Evolutionary conservation across 805 yeast species (phyloP).

Genomic region (Wickerhamomyces silvicola): DNA sequence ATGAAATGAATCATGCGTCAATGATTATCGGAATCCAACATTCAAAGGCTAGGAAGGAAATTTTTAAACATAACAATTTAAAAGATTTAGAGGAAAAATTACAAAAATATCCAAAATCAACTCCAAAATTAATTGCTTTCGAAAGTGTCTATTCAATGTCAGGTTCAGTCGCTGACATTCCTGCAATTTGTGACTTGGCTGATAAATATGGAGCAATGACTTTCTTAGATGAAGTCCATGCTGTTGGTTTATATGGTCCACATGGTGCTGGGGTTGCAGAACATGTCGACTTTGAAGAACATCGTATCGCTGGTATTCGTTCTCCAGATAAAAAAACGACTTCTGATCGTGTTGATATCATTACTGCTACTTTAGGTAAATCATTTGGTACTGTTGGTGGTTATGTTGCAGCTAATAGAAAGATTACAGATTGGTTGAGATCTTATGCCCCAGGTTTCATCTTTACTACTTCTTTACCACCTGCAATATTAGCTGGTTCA

Average conservation of each 20-base stretch:
- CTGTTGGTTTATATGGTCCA: conserved; percentile 98
- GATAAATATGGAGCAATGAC: conserved; percentile 97
- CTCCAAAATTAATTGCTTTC: conserved; percentile 93
- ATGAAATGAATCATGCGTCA: conserved; percentile 92
- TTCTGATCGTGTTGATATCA: conserved; percentile 88
- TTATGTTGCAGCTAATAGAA: conserved; percentile 83
- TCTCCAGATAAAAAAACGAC: conserved; percentile 51
- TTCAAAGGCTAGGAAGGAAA: conserved; percentile 80
- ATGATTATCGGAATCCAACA: conserved; percentile 95
- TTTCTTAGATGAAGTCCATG: conserved; percentile 96
- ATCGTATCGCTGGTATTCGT: conserved; percentile 59
- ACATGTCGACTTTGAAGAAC: conserved; percentile 84
- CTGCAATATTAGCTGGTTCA: conserved; percentile 96
- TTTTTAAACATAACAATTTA: conserved; percentile 88
- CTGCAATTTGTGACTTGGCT: conserved; percentile 88
- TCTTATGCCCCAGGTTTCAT: conserved; percentile 96
- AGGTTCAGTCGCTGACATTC: conserved; percentile 94
- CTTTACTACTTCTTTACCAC: conserved; percentile 94
- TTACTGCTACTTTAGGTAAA: conserved; percentile 96
- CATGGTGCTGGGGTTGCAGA: conserved; percentile 99
- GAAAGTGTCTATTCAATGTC: conserved; percentile 98
- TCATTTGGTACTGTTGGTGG: conserved; percentile 98
- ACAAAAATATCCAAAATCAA: conserved; percentile 72
- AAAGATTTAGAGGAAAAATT: conserved; percentile 74
- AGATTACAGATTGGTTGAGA: conserved; percentile 89